phyloP scores from a whole-genome alignment of 495 filamentous ascomycete genomes.

The Amphirosellinia nigrospora region DNA sequence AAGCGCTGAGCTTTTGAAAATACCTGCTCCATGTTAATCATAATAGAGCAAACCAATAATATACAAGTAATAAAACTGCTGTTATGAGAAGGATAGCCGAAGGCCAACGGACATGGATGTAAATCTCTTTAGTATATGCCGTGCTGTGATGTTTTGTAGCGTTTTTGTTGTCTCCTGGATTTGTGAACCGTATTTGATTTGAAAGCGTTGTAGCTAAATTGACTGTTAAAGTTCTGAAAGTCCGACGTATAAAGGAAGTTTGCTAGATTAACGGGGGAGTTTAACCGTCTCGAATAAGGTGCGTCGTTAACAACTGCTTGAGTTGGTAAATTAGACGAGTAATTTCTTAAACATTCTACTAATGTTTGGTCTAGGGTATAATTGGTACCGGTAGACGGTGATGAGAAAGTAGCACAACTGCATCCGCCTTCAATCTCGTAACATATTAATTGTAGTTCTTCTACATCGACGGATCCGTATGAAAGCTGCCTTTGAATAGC shows the following conservation, averaged over 20 bases:
- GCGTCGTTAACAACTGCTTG: background rate
- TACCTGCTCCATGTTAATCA: background rate
- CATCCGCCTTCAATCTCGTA: background rate
- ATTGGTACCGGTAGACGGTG: background rate
- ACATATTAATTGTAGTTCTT: background rate
- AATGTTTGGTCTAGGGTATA: background rate
- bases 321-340: background rate
- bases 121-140: conserved; percentile 12
- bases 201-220: conserved; percentile 13
- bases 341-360: background rate
- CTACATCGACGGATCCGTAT: background rate
- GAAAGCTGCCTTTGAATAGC: conserved; percentile 13
- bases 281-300: background rate
- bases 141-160: background rate
- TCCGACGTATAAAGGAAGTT: conserved; percentile 9
- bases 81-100: background rate
- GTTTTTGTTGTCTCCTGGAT: conserved; percentile 19
- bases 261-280: background rate
- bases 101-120: conserved; percentile 15
- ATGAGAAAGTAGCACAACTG: background rate
- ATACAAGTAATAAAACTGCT: background rate
- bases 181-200: conserved; percentile 1
- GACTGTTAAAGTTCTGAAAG: conserved; percentile 10
- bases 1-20: conserved; percentile 10
- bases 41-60: background rate